phyloP scores from a whole-genome alignment of 176 grass and related monocot species.

The Triticum urartu region DNA sequence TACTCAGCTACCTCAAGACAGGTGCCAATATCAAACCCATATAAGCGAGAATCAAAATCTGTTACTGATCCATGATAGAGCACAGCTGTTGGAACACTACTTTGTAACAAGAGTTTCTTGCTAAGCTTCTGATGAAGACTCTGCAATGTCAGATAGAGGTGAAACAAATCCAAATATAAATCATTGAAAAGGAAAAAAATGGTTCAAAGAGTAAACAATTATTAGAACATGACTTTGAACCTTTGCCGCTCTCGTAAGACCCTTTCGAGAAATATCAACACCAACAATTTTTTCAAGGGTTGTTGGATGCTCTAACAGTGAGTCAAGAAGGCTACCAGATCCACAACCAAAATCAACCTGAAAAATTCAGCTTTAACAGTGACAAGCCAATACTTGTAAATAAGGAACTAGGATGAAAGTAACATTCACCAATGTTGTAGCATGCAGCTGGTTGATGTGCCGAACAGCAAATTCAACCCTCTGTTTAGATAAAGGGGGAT shows the following conservation, averaged over 20 bases:
- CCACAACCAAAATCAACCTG: slow-evolving; percentile 98
- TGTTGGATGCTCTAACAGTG: slow-evolving; percentile 80
- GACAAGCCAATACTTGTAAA: slow-evolving; percentile 21
- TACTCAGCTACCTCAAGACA: slow-evolving; percentile 72
- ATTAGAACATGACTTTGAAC: slow-evolving; percentile 30
- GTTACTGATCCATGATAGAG: slow-evolving; percentile 89
- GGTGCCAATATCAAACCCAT: slow-evolving; percentile 78
- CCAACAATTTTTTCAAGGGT: slow-evolving; percentile 77
- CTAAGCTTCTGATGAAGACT: slow-evolving; percentile 73
- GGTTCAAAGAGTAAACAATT: slow-evolving; percentile 9
- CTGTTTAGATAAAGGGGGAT: slow-evolving; percentile 87
- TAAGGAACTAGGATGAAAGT: slow-evolving; percentile 23
- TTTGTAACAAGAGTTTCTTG: slow-evolving; percentile 44
- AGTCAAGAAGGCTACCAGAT: slow-evolving; percentile 94
- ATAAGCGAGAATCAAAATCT: slow-evolving; percentile 75
- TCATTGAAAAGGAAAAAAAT: slow-evolving; percentile 7
- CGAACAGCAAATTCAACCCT: slow-evolving; percentile 75
- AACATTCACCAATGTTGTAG: slow-evolving; percentile 60
- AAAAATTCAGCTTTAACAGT: slow-evolving; percentile 17
- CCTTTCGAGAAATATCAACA: slow-evolving; percentile 81
- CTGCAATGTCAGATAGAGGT: slow-evolving; percentile 38
- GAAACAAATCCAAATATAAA: slow-evolving; percentile 2
- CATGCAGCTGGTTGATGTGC: slow-evolving; percentile 79
- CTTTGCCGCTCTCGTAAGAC: slow-evolving; percentile 83
- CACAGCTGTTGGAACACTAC: slow-evolving; percentile 49